Evolutionary conservation across 2,329 filamentous ascomycete genomes (phyloP).

Genomic region (Pseudogymnoascus sp.): DNA sequence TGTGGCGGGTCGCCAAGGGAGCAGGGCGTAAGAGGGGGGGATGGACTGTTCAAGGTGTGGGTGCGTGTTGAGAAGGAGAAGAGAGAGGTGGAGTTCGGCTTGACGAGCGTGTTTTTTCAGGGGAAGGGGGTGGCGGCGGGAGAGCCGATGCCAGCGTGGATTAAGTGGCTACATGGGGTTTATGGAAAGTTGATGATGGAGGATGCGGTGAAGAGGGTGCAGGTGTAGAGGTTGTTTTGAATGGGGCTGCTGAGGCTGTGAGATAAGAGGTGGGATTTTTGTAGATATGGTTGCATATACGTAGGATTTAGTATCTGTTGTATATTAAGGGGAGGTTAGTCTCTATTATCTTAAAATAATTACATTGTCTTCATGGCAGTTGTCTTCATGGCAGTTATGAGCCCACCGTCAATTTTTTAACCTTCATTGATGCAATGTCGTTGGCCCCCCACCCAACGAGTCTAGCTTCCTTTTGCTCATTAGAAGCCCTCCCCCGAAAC

Average conservation of each 20-base stretch:
- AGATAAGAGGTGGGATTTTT: neutral
- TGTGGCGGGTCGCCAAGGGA: slow-evolving; percentile 58
- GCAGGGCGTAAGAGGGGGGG: slow-evolving; percentile 45
- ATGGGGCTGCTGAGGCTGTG: neutral
- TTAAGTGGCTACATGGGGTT: slow-evolving; percentile 43
- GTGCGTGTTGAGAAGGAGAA: slow-evolving; percentile 53
- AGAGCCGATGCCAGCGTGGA: slow-evolving; percentile 36
- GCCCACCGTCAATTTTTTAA: neutral
- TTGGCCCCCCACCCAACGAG: neutral
- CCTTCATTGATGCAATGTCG: neutral
- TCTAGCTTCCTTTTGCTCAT: neutral
- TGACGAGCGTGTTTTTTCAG: slow-evolving; percentile 56
- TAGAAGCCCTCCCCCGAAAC: neutral
- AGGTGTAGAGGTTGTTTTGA: neutral
- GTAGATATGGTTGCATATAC: neutral
- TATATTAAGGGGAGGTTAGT: neutral
- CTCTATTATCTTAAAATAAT: neutral
- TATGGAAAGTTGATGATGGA: slow-evolving; percentile 51
- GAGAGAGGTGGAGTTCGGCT: slow-evolving; percentile 51
- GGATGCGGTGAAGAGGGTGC: slow-evolving; percentile 35
- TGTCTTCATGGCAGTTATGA: neutral
- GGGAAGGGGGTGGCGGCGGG: slow-evolving; percentile 36
- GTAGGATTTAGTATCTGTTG: neutral
- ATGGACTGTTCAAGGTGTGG: slow-evolving; percentile 59
- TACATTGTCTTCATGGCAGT: neutral